Evolutionary conservation across 345 rosid species (phyloP).

Genomic region (Syzygium aqueum): DNA sequence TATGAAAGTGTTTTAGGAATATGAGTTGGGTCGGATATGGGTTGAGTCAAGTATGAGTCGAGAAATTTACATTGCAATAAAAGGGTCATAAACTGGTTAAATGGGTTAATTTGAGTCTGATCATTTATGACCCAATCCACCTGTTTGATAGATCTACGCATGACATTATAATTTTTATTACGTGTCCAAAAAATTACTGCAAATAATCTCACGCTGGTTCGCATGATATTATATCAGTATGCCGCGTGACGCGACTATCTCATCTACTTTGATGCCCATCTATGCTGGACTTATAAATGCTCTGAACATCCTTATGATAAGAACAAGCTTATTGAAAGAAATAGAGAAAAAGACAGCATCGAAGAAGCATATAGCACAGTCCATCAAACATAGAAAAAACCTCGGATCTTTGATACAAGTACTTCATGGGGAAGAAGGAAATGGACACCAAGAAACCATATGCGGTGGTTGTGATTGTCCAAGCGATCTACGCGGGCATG

Average conservation of each 20-base stretch:
- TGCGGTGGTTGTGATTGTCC: slow-evolving; percentile 38
- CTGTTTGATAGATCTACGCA: no score
- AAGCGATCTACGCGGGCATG: slow-evolving; percentile 71
- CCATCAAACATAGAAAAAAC: neutral
- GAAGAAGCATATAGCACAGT: neutral
- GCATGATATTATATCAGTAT: neutral
- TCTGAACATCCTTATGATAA: neutral
- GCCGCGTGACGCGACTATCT: neutral
- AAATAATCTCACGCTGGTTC: neutral
- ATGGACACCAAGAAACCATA: slow-evolving; percentile 58
- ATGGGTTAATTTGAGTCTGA: no score
- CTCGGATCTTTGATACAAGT: neutral
- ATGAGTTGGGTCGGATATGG: no score
- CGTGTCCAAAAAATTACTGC: no score
- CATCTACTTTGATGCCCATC: neutral
- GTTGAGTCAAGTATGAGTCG: no score
- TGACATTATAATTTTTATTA: no score
- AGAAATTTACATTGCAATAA: no score
- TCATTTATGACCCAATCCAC: no score
- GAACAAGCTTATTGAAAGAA: neutral
- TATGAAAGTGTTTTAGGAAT: no score
- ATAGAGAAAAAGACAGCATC: neutral
- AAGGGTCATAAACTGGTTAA: no score
- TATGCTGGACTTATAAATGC: neutral
- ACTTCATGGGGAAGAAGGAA: neutral